A percentile compares a stretch with the other conserved stretches of the same genome.
phyloP scores from a whole-genome alignment of 2,329 filamentous ascomycete genomes.

The Penicillium sp. region DNA sequence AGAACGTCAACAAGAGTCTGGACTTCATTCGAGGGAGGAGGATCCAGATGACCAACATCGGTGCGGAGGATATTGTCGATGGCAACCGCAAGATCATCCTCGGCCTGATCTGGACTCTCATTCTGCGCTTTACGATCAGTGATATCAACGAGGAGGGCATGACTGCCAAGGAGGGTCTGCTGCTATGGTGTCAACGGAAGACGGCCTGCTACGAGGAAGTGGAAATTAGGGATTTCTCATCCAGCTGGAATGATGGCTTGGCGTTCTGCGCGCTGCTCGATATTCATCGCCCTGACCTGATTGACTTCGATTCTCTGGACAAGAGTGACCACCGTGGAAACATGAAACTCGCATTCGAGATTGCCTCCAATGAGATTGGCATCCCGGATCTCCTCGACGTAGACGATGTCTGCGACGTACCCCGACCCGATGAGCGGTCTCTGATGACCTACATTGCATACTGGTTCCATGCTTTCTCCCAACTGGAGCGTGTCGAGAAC shows the following conservation, averaged over 20 bases:
- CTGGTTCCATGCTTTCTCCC: constrained; percentile 99
- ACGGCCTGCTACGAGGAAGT: constrained; percentile 98
- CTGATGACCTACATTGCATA: constrained; percentile 99
- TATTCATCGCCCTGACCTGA: constrained; percentile 94
- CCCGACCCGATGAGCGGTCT: constrained; percentile 92
- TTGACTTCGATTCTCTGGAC: constrained; percentile 93
- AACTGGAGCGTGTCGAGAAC: constrained; percentile 98
- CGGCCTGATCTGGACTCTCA: constrained; percentile 96
- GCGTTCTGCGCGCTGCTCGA: constrained; percentile 96
- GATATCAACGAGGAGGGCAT: constrained; percentile 98
- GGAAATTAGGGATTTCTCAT: constrained; percentile 90
- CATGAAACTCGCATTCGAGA: constrained; percentile 97
- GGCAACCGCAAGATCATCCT: constrained; percentile 97
- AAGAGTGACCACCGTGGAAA: constrained; percentile 93
- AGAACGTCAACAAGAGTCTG: constrained; percentile 95
- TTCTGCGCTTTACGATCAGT: constrained; percentile 96
- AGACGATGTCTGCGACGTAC: constrained; percentile 95
- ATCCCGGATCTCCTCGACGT: constrained; percentile 95
- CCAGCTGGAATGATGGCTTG: constrained; percentile 95
- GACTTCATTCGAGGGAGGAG: constrained; percentile 88
- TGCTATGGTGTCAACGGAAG: constrained; percentile 97
- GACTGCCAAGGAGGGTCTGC: constrained; percentile 92
- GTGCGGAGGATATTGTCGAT: constrained; percentile 96
- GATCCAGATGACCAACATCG: constrained; percentile 98
- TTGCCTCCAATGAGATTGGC: constrained; percentile 92